phyloP scores from a whole-genome alignment of 192 early-diverging fungal species.

The Backusella morwellensis region DNA sequence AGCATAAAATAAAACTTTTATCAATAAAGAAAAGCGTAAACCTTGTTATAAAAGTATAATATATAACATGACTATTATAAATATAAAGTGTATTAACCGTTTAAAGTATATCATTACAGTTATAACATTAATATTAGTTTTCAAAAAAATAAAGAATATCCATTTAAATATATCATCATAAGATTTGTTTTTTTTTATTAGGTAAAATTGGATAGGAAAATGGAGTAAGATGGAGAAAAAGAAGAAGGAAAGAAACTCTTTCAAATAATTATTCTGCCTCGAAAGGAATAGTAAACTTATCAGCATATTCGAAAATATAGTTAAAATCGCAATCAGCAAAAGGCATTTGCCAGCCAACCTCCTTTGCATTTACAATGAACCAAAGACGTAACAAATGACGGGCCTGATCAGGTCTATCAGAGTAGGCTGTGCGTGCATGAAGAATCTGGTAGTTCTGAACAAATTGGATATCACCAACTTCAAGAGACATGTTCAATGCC shows the following conservation, averaged over 20 bases:
- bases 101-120: not conserved
- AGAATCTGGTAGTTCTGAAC: slow-evolving; percentile 40
- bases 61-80: not conserved
- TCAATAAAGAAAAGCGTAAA: not conserved
- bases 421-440: slow-evolving; percentile 36
- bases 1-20: not conserved
- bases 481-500: slow-evolving; percentile 27
- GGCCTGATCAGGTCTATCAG: slow-evolving; percentile 12
- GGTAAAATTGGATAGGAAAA: not conserved
- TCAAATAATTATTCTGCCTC: slow-evolving; percentile 15
- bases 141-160: no score
- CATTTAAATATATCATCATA: no score
- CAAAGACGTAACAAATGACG: slow-evolving; percentile 36
- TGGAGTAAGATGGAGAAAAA: not conserved
- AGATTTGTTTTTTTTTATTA: not conserved
- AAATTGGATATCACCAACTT: slow-evolving; percentile 38
- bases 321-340: slow-evolving; percentile 15
- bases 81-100: not conserved
- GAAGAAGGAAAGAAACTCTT: not conserved
- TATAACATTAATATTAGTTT: not conserved
- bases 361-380: slow-evolving; percentile 17
- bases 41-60: not conserved
- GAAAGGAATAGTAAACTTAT: slow-evolving; percentile 3
- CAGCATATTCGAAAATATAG: slow-evolving; percentile 14
- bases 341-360: slow-evolving; percentile 27